These are phyloP conservation scores for Rhodamnia rubescens DNA, from an alignment of 345 rosid species.

Conservation along the genomic window DNA sequence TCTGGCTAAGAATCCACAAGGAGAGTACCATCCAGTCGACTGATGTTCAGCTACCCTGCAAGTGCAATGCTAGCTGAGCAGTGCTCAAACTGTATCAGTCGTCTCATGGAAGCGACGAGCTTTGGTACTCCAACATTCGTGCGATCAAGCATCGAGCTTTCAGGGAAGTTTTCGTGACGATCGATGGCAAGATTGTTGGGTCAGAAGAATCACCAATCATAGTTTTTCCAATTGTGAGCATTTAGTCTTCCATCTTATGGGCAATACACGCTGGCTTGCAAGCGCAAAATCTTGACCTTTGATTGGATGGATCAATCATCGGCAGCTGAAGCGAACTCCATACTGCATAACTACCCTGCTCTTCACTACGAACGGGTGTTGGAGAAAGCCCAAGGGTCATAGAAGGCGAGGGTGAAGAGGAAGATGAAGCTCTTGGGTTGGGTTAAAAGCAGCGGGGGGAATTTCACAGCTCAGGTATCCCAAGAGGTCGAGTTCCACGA, in stretches of 20 bases:
- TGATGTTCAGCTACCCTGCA: neutral
- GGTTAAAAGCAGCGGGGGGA: slow-evolving; percentile 2
- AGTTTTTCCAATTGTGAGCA: neutral
- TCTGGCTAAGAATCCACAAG: slow-evolving; percentile 5
- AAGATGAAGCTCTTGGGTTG: slow-evolving; percentile 1
- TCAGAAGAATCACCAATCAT: slow-evolving; percentile 1
- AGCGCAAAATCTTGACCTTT: slow-evolving; percentile 10
- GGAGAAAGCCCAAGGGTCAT: neutral
- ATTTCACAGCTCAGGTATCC: neutral
- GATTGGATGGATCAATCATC: slow-evolving; percentile 1
- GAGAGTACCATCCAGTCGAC: neutral
- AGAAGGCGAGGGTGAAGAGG: neutral
- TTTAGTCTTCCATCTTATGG: slow-evolving; percentile 1
- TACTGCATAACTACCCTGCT: neutral
- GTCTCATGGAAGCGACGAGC: slow-evolving; percentile 10
- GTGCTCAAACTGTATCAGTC: slow-evolving; percentile 11
- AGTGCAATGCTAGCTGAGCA: neutral
- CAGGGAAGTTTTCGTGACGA: slow-evolving; percentile 7
- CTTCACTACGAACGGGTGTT: neutral
- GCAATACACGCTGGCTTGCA: slow-evolving; percentile 5
- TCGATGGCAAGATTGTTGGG: slow-evolving; percentile 6
- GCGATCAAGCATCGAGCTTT: slow-evolving; percentile 1
- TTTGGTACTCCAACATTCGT: neutral
- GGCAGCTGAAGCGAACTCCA: neutral
- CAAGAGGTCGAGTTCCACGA: neutral